phyloP scores from a whole-genome alignment of 164 flowering plant species.

The Umbilicus rupestris region DNA sequence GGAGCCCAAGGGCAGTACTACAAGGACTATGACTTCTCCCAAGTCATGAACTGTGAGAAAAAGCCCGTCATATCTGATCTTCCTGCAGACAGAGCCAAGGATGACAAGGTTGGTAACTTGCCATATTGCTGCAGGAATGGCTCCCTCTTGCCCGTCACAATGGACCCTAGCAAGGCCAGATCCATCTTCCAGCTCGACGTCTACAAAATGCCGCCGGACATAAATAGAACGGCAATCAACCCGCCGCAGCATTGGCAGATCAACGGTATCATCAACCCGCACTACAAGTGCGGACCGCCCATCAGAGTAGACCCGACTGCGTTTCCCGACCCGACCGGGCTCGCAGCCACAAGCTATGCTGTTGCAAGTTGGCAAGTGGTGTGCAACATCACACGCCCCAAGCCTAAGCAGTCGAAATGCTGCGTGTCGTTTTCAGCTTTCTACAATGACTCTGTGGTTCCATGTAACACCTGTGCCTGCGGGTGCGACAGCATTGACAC shows the following conservation, averaged over 20 bases:
- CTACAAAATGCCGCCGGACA: constrained; percentile 58
- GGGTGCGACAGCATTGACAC: constrained; percentile 33
- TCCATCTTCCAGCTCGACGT: constrained; percentile 60
- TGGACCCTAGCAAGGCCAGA: constrained; percentile 43
- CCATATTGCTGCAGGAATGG: constrained; percentile 72
- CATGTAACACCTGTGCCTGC: constrained; percentile 77
- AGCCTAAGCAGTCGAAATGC: constrained; percentile 29
- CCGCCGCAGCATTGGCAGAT: constrained; percentile 72
- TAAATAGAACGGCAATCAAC: constrained; percentile 46
- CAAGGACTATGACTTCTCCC: constrained; percentile 45
- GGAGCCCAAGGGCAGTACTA: constrained; percentile 47
- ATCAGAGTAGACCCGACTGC: constrained; percentile 40
- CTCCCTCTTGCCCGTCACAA: constrained; percentile 36
- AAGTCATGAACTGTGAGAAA: constrained; percentile 53
- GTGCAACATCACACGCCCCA: constrained; percentile 64
- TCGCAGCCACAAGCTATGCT: constrained; percentile 22
- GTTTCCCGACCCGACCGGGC: constrained; percentile 52
- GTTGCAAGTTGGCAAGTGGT: constrained; percentile 67
- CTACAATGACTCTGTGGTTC: constrained; percentile 65
- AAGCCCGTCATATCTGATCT: constrained; percentile 54
- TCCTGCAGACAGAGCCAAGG: constrained; percentile 38
- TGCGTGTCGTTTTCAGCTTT: constrained; percentile 76
- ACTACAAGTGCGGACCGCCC: constrained; percentile 65
- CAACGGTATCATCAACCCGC: constrained; percentile 49
- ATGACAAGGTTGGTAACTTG: constrained; percentile 45